These are phyloP conservation scores for Crithidia mellificae DNA, from an alignment of 208 protist genomes.

Conservation along the genomic window DNA sequence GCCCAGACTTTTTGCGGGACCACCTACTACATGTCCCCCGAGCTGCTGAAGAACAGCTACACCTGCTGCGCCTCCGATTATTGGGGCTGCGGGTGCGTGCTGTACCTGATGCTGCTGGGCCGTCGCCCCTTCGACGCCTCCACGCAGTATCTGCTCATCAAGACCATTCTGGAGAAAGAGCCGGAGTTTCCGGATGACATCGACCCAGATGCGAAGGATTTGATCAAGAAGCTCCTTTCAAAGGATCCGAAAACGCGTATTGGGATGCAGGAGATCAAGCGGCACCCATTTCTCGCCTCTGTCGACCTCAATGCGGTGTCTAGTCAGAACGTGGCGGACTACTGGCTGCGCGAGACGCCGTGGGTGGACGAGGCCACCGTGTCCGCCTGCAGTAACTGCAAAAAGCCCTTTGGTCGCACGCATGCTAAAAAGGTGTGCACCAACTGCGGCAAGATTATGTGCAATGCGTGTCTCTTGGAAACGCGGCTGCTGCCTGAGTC, in stretches of 20 bases:
- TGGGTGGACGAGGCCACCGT: conserved; percentile 82
- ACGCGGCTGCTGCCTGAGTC: conserved; percentile 50
- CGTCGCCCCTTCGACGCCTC: conserved; percentile 85
- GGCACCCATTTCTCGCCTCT: conserved; percentile 76
- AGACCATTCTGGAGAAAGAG: conserved; percentile 86
- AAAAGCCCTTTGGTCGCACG: conserved; percentile 51
- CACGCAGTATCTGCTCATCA: conserved; percentile 89
- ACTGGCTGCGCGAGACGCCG: conserved; percentile 76
- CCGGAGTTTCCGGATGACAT: conserved; percentile 66
- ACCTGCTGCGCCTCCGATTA: conserved; percentile 93
- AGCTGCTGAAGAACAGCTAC: conserved; percentile 92
- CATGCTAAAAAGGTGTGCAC: conserved; percentile 79
- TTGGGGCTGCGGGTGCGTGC: conserved; percentile 93
- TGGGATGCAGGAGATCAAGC: conserved; percentile 64
- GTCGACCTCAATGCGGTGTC: conserved; percentile 64
- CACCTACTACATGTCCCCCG: conserved; percentile 94
- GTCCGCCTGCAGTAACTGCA: conserved; percentile 70
- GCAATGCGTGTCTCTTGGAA: conserved; percentile 59
- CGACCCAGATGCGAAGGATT: conserved; percentile 71
- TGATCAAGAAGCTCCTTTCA: conserved; percentile 74
- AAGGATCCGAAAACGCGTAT: conserved; percentile 74
- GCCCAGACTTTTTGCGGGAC: conserved; percentile 90
- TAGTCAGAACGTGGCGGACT: conserved; percentile 34
- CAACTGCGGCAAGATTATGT: conserved; percentile 87
- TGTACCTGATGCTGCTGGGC: conserved; percentile 91